Evolutionary conservation across 2,329 filamentous ascomycete genomes (phyloP).

Genomic region (Fusarium oligoseptatum): DNA sequence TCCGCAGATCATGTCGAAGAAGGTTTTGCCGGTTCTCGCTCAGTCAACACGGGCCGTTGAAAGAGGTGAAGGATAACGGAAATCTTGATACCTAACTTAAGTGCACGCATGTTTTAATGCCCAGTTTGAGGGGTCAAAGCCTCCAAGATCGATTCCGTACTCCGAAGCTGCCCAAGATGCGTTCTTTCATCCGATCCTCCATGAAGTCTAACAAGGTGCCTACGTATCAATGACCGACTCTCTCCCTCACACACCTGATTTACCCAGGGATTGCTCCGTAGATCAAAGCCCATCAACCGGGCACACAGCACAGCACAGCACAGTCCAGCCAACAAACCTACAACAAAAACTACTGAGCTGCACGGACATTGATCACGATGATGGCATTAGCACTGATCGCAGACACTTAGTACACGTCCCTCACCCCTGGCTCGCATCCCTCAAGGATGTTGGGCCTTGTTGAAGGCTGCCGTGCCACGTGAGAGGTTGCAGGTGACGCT

Average conservation of each 20-base stretch:
- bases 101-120: conserved; percentile 21
- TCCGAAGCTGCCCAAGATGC: not conserved
- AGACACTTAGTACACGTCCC: conserved; percentile 13
- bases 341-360: conserved; percentile 1
- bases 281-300: not conserved
- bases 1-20: conserved; percentile 37
- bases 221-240: not conserved
- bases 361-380: conserved; percentile 38
- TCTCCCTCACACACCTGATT: not conserved
- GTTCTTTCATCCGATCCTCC: not conserved
- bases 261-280: conserved; percentile 1
- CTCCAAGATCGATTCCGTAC: conserved; percentile 1
- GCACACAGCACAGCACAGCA: not conserved
- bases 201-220: not conserved
- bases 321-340: not conserved
- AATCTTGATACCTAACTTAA: conserved; percentile 41
- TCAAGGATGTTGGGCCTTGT: conserved; percentile 1
- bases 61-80: conserved; percentile 42
- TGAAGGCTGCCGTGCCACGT: conserved; percentile 30
- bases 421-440: not conserved
- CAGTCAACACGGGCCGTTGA: conserved; percentile 34
- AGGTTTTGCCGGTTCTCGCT: conserved; percentile 30
- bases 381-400: conserved; percentile 27
- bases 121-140: conserved; percentile 19
- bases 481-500: conserved; percentile 36